Base-by-base conservation (phyloP, 495 filamentous ascomycete species). In the Podospora pseudoanserina region DNA sequence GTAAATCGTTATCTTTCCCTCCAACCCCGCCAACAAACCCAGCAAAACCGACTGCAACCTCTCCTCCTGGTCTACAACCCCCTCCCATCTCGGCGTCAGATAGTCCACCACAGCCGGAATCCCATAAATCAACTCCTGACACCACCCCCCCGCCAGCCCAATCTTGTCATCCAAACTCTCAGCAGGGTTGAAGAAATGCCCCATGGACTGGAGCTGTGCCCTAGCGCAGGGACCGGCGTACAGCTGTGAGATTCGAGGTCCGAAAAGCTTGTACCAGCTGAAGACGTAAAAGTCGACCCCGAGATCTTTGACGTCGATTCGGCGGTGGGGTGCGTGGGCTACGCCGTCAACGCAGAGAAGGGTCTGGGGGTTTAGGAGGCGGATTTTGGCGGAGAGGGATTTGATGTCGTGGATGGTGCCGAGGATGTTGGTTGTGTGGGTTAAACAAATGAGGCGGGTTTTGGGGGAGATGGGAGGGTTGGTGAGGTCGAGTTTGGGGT, bases 261-360 rank as follows among this genome's bases (percentile, higher is more conserved):
- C 90, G 75, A 88, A 92, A 26, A 90, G 81, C 76, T 92, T 91
- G 77, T 92, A 91, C 86, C 91, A 93, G 2, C 83, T 87, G 70
- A 92, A 89, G n/a, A 85, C 81, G 73, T 92, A 93, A 73, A 92
- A 86, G 71, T 92, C 90, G 0, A 90, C 89, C 0, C 83, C 89
- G 4, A 92, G 79, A 1, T 73, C 86, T 64, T 79, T 79, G 18
- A 92, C 88, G 73, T 94, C 88, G 30, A 92, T 78, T 32, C 76
- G 78, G 32, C 90, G 79, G 70, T 94, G 91, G 3, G 91, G 90
- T 16, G 90, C 90, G 68, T 86, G 88, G 30, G 88, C 88, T 0
- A 92, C 91, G 1, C 84, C 90, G 76, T 92, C 81, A n/a, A 84
- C 81, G 68, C 78, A 81, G 1, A 82, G 66, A 2, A 83, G 74